Base-by-base conservation (phyloP, 2,329 filamentous ascomycete species). In the Fusarium agapanthi region DNA sequence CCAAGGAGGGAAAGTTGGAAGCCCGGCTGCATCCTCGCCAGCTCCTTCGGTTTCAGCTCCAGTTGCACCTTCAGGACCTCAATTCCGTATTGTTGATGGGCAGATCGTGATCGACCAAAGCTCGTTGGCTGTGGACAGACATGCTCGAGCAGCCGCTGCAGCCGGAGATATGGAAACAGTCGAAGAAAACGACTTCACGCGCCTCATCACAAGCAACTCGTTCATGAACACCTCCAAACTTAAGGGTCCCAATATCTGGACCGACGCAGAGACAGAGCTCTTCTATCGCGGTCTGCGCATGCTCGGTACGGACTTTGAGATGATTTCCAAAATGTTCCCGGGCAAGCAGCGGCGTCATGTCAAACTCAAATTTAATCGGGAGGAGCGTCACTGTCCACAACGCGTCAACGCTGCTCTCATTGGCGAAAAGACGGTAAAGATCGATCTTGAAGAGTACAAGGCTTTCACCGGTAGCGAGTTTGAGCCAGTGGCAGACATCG, bases 301-400 rank as follows among this genome's bases (percentile, higher is more conserved):
- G 86, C 95, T 94, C 77, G 94, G 94, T 62, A 95, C 93, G 4
- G 93, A 95, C 79, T 97, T 96, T 78, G 88, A 91, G 79, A 93
- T 93, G 82, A 95, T 97, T 75, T 88, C 89, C 66, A 89, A 89
- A 75, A 90, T 95, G 87, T 95, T 97, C 77, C 88, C 90, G 3
- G 88, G 88, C 71, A 90, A 92, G 77, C 92, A 88, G 67, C 88
- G 94, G 24, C 88, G 91, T 37, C 90, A 93, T 79, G 88, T 96
- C 82, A 95, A 95, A 83, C 87, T 92, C 72, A 96, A 96, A 80
- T 96, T 94, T 83, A 93, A 91, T 76, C 90, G 91, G 68, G 94
- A 96, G 81, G 93, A 96, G 82, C 86, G 89, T 38, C 84, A 89
- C 59, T 87, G 91, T 71, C 90, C 92, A 0, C 82, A 84, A 7